Conservation (phyloP, 139 green algal genomes). For the Pycnococcus provasolii region DNA sequence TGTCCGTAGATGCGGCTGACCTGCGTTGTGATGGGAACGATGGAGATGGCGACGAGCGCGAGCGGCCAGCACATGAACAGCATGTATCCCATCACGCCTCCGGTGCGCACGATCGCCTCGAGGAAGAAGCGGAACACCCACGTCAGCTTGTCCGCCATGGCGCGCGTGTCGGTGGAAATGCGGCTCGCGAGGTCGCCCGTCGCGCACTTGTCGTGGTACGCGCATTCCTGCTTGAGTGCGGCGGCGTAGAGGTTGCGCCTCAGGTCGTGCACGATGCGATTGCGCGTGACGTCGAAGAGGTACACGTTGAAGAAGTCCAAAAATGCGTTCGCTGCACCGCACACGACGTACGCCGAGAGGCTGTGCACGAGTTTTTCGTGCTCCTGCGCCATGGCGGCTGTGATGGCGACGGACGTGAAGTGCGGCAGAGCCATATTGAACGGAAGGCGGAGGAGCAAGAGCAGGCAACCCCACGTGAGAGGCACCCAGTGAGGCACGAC, state of each 20-base stretch:
- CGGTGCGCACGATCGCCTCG: constrained; percentile 15
- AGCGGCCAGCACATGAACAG: constrained; percentile 5
- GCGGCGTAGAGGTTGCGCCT: neutral
- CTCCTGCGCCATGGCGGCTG: neutral
- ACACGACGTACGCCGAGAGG: neutral
- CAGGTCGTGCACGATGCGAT: constrained; percentile 12
- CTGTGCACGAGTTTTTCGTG: neutral
- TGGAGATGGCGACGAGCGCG: constrained; percentile 1
- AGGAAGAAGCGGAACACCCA: constrained; percentile 17
- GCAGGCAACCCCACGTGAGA: neutral
- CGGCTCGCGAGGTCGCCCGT: constrained; percentile 4
- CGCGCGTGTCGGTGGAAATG: constrained; percentile 8
- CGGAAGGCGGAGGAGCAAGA: constrained; percentile 10
- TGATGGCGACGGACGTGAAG: constrained; percentile 3
- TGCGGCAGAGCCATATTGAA: constrained; percentile 20
- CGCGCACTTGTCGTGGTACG: constrained; percentile 13
- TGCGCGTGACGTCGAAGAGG: constrained; percentile 18
- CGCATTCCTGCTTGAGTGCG: constrained; percentile 9
- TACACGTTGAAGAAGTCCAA: constrained; percentile 30
- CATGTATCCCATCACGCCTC: constrained; percentile 7
- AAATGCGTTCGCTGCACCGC: constrained; percentile 2
- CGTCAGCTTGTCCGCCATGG: constrained; percentile 16
- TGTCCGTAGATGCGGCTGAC: constrained; percentile 11
- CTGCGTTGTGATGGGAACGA: neutral
- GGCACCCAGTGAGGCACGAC: neutral